These are phyloP conservation scores for Solanum bulbocastanum DNA, from an alignment of 257 asterid genomes.

Conservation along the genomic window DNA sequence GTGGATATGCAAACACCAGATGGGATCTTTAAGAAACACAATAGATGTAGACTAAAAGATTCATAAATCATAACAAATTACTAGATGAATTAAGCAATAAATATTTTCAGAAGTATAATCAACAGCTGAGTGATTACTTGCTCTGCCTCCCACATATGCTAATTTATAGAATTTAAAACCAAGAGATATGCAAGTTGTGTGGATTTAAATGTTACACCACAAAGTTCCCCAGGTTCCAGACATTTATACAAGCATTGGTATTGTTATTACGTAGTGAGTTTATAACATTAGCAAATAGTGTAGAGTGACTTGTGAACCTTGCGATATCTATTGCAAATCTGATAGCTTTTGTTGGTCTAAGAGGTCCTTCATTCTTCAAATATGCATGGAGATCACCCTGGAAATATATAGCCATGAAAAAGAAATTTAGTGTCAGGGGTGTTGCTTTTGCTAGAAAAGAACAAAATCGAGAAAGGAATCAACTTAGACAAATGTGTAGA, in stretches of 20 bases:
- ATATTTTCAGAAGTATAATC: neutral
- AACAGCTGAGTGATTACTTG: neutral
- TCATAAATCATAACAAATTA: neutral
- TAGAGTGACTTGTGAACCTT: conserved; percentile 34
- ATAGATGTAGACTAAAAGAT: neutral
- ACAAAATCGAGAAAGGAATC: neutral
- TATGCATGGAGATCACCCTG: conserved; percentile 84
- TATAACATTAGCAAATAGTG: neutral
- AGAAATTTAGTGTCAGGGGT: neutral
- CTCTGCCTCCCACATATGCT: neutral
- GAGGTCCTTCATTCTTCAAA: conserved; percentile 58
- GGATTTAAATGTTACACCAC: neutral
- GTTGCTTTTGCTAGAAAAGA: neutral
- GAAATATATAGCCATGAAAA: neutral
- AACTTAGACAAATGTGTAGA: neutral
- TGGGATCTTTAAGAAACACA: neutral
- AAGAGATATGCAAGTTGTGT: neutral
- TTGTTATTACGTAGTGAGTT: neutral
- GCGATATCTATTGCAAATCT: conserved; percentile 94
- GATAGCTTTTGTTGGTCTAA: conserved; percentile 80
- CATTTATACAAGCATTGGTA: neutral
- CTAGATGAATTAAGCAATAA: neutral
- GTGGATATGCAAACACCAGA: neutral
- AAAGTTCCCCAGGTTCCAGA: neutral
- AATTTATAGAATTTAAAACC: neutral